Evolutionary conservation across 371 early-diverging fungal genomes (phyloP).

Genomic region (Fennellomyces sp.): DNA sequence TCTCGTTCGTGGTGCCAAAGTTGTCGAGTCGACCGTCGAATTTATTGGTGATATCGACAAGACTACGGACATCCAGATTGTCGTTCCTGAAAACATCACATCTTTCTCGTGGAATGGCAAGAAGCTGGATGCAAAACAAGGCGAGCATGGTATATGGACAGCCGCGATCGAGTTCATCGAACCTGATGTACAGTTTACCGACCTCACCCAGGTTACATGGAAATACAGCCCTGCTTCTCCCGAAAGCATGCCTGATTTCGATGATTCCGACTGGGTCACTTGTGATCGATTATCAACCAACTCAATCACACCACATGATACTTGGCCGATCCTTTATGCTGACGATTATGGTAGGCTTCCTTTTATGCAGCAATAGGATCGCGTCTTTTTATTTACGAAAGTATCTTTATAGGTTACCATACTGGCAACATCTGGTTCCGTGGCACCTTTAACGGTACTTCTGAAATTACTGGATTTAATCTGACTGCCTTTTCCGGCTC

Average conservation of each 20-base stretch:
- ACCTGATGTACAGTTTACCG: constrained; percentile 4
- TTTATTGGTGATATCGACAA: constrained; percentile 21
- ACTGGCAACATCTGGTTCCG: constrained; percentile 26
- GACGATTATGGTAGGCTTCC: constrained; percentile 24
- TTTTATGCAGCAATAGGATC: background rate
- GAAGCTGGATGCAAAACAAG: constrained; percentile 2
- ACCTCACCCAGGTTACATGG: constrained; percentile 17
- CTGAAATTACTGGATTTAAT: constrained; percentile 15
- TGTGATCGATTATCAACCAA: constrained; percentile 17
- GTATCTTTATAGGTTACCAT: constrained; percentile 17
- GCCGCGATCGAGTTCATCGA: constrained; percentile 11
- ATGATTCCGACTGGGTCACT: constrained; percentile 20
- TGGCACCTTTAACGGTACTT: constrained; percentile 18
- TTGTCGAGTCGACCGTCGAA: background rate
- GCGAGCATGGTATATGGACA: constrained; percentile 11
- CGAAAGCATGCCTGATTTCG: constrained; percentile 21
- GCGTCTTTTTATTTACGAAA: background rate
- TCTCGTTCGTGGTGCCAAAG: constrained; percentile 22
- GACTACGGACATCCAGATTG: constrained; percentile 15
- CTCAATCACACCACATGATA: constrained; percentile 13
- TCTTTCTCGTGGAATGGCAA: constrained; percentile 19
- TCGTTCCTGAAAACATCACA: constrained; percentile 9
- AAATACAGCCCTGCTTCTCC: constrained; percentile 24
- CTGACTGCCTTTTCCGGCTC: constrained; percentile 17
- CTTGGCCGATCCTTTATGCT: constrained; percentile 24